These are phyloP conservation scores for Trichoderma koningiopsis DNA, from an alignment of 2,329 filamentous ascomycete genomes.

Conservation along the genomic window DNA sequence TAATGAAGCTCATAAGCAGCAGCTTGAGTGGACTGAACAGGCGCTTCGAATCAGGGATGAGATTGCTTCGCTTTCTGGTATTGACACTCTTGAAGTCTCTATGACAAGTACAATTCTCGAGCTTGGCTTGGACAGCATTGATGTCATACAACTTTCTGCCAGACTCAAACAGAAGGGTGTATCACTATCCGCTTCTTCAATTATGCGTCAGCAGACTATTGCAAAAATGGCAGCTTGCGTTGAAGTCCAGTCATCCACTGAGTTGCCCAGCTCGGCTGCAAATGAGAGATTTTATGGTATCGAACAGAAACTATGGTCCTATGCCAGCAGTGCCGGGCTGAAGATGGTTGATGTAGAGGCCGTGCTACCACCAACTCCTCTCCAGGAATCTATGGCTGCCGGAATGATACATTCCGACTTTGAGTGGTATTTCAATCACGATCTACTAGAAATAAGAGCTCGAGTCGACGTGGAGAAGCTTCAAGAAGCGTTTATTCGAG, in stretches of 20 bases:
- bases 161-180: constrained; percentile 65
- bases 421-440: constrained; percentile 81
- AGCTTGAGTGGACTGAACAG: constrained; percentile 58
- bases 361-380: constrained; percentile 73
- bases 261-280: background rate
- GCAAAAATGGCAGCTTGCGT: constrained; percentile 51
- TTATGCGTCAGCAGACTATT: constrained; percentile 74
- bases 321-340: constrained; percentile 40
- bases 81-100: constrained; percentile 53
- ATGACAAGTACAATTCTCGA: constrained; percentile 71
- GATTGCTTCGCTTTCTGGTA: constrained; percentile 63
- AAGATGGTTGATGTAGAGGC: constrained; percentile 51
- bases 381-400: constrained; percentile 84
- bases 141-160: constrained; percentile 81
- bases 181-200: constrained; percentile 68
- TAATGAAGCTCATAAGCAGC: background rate
- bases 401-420: constrained; percentile 79
- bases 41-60: constrained; percentile 59
- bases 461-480: constrained; percentile 60
- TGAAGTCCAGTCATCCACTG: background rate
- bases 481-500: constrained; percentile 60
- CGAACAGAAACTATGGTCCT: constrained; percentile 41
- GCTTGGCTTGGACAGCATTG: constrained; percentile 88
- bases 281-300: constrained; percentile 30
- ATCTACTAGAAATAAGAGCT: constrained; percentile 64